Evolutionary conservation across 179 eudicot species (phyloP).

Genomic region (Patellifolia procumbens): DNA sequence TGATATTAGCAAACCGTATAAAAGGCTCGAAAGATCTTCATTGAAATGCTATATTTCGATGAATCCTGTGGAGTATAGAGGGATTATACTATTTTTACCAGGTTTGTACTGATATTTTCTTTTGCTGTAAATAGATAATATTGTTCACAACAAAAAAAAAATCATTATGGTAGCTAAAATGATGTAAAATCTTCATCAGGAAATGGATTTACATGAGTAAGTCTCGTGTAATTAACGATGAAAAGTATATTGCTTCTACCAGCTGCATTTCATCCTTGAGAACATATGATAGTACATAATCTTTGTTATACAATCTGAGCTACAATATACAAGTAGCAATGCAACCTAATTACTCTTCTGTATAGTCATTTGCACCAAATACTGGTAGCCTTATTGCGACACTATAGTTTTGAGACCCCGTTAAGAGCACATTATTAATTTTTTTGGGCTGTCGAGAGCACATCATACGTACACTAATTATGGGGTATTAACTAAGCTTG

Average conservation of each 20-base stretch:
- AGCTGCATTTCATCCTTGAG: neutral
- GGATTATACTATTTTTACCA: constrained; percentile 66
- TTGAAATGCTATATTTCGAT: constrained; percentile 67
- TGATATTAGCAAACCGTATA: constrained; percentile 58
- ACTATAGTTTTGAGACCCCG: neutral
- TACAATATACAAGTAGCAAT: neutral
- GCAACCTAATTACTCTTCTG: constrained; percentile 9
- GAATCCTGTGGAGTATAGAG: constrained; percentile 65
- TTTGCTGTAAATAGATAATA: constrained; percentile 37
- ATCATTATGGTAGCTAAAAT: neutral
- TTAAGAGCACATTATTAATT: too few species aligned
- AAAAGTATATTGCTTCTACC: too few species aligned
- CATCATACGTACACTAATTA: constrained; percentile 5
- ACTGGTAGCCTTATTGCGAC: constrained; percentile 14
- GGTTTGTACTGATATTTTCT: constrained; percentile 68
- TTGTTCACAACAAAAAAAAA: neutral
- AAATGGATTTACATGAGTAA: neutral
- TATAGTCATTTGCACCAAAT: constrained; percentile 1
- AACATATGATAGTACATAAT: neutral
- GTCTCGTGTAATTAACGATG: too few species aligned
- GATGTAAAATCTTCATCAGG: neutral
- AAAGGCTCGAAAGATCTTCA: constrained; percentile 54
- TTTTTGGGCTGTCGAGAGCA: constrained; percentile 3
- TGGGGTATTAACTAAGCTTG: too few species aligned
- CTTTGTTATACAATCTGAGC: neutral